Evolutionary conservation across 129 eudicot genomes (phyloP).

Genomic region (Flaveria brownii): DNA sequence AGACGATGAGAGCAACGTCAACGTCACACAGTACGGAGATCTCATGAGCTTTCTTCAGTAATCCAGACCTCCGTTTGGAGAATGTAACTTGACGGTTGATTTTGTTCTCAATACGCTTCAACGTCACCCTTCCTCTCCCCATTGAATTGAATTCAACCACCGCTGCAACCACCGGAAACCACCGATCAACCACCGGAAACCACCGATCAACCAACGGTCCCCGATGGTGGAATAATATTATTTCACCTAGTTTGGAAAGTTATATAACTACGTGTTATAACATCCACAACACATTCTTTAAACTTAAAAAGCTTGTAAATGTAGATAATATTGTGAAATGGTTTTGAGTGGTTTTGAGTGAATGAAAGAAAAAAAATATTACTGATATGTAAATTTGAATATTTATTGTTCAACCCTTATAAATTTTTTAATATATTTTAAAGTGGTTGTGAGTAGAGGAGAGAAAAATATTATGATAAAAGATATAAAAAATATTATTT

Average conservation of each 20-base stretch:
- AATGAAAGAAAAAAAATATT: too few relatives aligned
- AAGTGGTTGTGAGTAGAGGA: too few relatives aligned
- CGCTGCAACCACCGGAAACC: neutral
- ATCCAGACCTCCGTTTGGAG: constrained; percentile 41
- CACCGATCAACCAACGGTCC: neutral
- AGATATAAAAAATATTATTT: too few relatives aligned
- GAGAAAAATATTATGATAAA: too few relatives aligned
- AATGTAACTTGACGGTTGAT: constrained; percentile 42
- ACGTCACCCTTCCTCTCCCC: constrained; percentile 45
- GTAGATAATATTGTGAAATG: too few relatives aligned
- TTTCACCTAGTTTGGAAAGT: constrained; percentile 1
- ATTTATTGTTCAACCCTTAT: too few relatives aligned
- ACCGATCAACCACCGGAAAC: neutral
- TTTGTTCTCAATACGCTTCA: constrained; percentile 41
- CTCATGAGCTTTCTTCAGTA: constrained; percentile 43
- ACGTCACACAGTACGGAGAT: constrained; percentile 43
- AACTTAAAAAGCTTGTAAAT: too few relatives aligned
- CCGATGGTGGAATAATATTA: neutral
- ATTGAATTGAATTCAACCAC: neutral
- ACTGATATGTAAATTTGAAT: too few relatives aligned
- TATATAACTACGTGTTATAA: neutral
- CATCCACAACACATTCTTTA: too few relatives aligned
- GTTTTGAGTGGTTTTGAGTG: too few relatives aligned
- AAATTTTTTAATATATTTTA: too few relatives aligned
- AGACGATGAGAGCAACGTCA: constrained; percentile 41